Evolutionary conservation across 2,329 filamentous ascomycete genomes (phyloP), one percentile per base, ranked within the genome.

Genomic region (Calonectria henricotiae): DNA sequence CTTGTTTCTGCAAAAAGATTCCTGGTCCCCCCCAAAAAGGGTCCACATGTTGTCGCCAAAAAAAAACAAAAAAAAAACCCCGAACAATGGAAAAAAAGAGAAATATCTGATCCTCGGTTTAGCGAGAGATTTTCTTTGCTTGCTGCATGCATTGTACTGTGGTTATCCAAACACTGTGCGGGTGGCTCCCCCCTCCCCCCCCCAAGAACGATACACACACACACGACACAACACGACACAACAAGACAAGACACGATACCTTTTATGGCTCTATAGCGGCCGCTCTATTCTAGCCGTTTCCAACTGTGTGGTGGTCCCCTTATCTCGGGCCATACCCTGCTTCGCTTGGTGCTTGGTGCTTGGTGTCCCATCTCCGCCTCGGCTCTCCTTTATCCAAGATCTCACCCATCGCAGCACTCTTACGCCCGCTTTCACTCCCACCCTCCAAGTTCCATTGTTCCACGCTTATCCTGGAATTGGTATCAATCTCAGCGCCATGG

Each of bases 401-500:
- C 46, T 55, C 32, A 27, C 30, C 35, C 61, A 37, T 64, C 61
- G 35, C 51, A 58, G 51, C 20, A 13, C 32, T 41, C 51, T 46
- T 25, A n/a, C 51, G 51, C 51, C 63, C 51, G 63, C 51, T 60
- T 60, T 49, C 51, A 17, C 51, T 66, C 63, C 63, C 51, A 66
- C 63, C 63, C 63, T 66, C 63, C 63, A 60, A 46, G 51, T 66
- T 66, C 41, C 63, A 46, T 60, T 66, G 49, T 65, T 65, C 67
- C 62, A 65, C 44, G 62, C 61, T 65, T 65, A 23, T 63, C 61
- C 68, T 46, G 47, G 68, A 66, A 70, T 39, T 37, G 54, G 68
- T 51, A 68, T 70, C 63, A 67, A 70, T 60, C 58, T 46, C 39
- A 62, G 62, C 54, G 54, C 67, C 43, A 60, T 25, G 27, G 11